A percentile compares a stretch with the other conserved stretches of the same genome.
These are phyloP conservation scores for Phaeotremella skinneri DNA, from an alignment of 768 basidiomycete genomes.

Conservation along the genomic window DNA sequence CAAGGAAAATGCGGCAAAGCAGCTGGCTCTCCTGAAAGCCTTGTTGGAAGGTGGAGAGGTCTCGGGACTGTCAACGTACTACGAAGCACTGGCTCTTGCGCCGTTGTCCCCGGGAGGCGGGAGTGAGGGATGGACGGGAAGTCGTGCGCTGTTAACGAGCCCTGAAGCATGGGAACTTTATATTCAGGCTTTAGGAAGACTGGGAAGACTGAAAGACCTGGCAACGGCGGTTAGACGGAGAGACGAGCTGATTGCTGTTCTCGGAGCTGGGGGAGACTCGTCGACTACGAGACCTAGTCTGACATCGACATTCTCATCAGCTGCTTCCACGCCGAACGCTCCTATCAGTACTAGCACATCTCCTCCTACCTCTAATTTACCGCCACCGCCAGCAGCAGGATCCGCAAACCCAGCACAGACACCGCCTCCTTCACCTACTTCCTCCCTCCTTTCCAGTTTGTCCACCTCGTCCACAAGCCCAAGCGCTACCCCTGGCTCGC, in stretches of 20 bases:
- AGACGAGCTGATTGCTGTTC: constrained; percentile 53
- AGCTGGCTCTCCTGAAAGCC: constrained; percentile 39
- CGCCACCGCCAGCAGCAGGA: constrained; percentile 6
- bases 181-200: constrained; percentile 22
- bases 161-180: constrained; percentile 29
- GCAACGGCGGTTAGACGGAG: constrained; percentile 60
- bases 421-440: not conserved
- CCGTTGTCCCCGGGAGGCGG: constrained; percentile 8
- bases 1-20: constrained; percentile 26
- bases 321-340: not conserved
- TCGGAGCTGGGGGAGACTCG: not conserved
- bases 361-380: constrained; percentile 4
- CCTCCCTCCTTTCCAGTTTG: not conserved
- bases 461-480: constrained; percentile 5
- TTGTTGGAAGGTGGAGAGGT: constrained; percentile 36
- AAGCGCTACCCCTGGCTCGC: constrained; percentile 28
- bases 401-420: not conserved
- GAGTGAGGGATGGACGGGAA: constrained; percentile 10
- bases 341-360: not conserved
- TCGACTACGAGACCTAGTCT: not conserved
- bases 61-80: constrained; percentile 28
- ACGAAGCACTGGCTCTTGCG: constrained; percentile 42
- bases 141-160: constrained; percentile 21
- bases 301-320: not conserved
- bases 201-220: constrained; percentile 57